Evolutionary conservation across 2,329 filamentous ascomycete species (phyloP).

Genomic region (Diaporthe destruens): DNA sequence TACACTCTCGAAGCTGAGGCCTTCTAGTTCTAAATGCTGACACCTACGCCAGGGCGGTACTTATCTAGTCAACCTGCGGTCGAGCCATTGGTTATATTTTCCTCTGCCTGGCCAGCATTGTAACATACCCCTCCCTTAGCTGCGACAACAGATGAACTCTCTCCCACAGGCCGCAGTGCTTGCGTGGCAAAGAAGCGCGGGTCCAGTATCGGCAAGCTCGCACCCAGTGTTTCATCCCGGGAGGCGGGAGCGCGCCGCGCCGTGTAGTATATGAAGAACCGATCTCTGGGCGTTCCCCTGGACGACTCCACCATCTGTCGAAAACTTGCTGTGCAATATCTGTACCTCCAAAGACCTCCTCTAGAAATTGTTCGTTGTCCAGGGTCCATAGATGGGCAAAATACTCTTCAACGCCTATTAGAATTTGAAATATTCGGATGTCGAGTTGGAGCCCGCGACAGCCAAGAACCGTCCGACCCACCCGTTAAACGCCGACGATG

Average conservation of each 20-base stretch:
- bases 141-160: not conserved
- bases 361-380: not conserved
- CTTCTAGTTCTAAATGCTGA: conserved; percentile 1
- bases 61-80: not conserved
- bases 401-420: not conserved
- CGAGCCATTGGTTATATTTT: conserved; percentile 4
- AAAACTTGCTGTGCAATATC: not conserved
- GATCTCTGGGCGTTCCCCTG: not conserved
- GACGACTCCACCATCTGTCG: not conserved
- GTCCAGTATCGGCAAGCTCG: not conserved
- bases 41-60: not conserved
- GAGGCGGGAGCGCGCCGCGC: not conserved
- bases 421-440: not conserved
- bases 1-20: not conserved
- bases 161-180: not conserved
- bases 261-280: not conserved
- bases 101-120: not conserved
- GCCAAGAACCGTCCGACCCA: not conserved
- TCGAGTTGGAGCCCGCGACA: not conserved
- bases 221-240: not conserved
- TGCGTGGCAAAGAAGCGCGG: conserved; percentile 15
- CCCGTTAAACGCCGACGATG: not conserved
- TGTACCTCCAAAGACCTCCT: not conserved
- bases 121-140: conserved; percentile 15
- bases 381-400: not conserved